phyloP scores from a whole-genome alignment of 306 rosid genomes.

The Senna tora region DNA sequence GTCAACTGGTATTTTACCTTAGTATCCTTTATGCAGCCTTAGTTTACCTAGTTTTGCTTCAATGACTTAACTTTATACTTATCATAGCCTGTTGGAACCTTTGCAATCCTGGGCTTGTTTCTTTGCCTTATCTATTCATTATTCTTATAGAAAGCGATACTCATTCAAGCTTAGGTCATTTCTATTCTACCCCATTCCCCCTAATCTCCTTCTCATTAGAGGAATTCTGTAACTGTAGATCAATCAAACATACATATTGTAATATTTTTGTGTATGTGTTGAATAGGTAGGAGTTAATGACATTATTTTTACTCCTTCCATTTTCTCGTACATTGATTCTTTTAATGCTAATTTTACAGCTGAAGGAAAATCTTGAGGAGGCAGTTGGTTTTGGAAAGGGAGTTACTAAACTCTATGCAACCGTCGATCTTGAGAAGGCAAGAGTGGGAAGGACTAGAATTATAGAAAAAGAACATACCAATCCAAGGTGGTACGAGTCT shows the following conservation, averaged over 20 bases:
- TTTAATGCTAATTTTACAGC: slow-evolving; percentile 40
- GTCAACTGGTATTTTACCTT: slow-evolving; percentile 17
- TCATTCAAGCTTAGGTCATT: slow-evolving; percentile 25
- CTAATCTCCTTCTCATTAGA: background rate
- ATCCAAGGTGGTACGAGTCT: slow-evolving; percentile 73
- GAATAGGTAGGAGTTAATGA: background rate
- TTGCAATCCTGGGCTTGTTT: slow-evolving; percentile 11
- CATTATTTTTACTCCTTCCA: slow-evolving; percentile 16
- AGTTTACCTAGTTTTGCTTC: slow-evolving; percentile 20
- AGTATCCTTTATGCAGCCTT: background rate
- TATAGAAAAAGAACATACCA: slow-evolving; percentile 57
- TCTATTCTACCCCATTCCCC: background rate
- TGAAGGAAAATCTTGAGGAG: slow-evolving; percentile 62
- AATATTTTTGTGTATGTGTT: background rate
- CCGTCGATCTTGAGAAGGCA: slow-evolving; percentile 78
- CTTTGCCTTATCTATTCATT: slow-evolving; percentile 2
- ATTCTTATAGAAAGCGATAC: slow-evolving; percentile 1
- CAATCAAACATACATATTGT: background rate
- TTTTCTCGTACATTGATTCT: slow-evolving; percentile 21
- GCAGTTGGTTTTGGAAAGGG: slow-evolving; percentile 71
- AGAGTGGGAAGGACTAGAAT: slow-evolving; percentile 78
- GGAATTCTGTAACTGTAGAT: background rate
- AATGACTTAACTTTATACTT: slow-evolving; percentile 1
- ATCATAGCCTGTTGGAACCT: slow-evolving; percentile 10
- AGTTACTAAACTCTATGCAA: slow-evolving; percentile 64